Evolutionary conservation across 106 monocot species (phyloP), one percentile per base, ranked within the genome.

Genomic region (Dendrobium nobile): DNA sequence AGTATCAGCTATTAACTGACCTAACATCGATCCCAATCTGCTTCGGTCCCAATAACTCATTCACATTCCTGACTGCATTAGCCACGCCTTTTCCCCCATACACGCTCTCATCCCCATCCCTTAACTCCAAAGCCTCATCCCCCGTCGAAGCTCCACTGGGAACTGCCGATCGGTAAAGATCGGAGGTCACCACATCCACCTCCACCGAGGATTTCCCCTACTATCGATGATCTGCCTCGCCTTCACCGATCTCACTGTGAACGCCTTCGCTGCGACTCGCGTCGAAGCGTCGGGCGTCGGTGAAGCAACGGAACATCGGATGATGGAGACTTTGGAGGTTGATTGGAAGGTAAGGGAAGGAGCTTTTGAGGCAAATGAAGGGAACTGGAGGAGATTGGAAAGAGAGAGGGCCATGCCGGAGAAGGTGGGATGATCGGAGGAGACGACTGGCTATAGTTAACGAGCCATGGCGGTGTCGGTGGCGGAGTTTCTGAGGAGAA

Each of bases 81-180:
- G 92, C 82, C 75, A 97, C 96, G 13, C 96, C 96, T 55, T 97
- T 97, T 47, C 96, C 94, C 6, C 94, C 94, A 79, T 94, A 97
- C 15, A 89, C 86, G 20, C 20, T 76, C 85, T 86, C 82, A 77
- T 97, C 94, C 11, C 96, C 96, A n/a, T 97, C 94, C 77, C 96
- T 87, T 33, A 97, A 75, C 92, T 97, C 96, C 28, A 97, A 80
- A 4, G 96, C 96, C 89, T 97, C 96, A 82, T 94, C 92, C 84
- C 94, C 96, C 4, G 96, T 97, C 27, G 96, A 97, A 15, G 96
- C 96, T 18, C 96, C 96, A 81, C 94, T 94, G 44, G 96, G 94
- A 40, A 97, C 96, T 4, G 96, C 94, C 27, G 96, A 94, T 26
- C 96, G 84, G 80, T 90, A 92, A 28, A 96, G 81, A 11, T 13